phyloP scores from a whole-genome alignment of 1,284 basidiomycete genomes.

The Anthracocystis walkeri region DNA sequence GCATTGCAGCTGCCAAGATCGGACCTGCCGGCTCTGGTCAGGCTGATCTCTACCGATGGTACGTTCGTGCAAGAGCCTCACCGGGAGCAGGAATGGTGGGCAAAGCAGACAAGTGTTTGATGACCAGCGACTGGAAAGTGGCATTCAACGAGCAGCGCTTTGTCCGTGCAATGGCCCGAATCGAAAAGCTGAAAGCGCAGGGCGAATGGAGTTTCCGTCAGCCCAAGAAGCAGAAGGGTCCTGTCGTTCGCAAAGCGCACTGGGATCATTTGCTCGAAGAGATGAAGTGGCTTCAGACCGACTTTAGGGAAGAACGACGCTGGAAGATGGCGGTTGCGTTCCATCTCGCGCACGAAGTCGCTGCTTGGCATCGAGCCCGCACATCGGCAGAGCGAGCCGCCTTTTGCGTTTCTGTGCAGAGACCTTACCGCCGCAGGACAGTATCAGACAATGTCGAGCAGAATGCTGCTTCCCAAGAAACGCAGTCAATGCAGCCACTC shows the following conservation, averaged over 20 bases:
- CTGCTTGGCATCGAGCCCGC: constrained; percentile 86
- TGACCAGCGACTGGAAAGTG: constrained; percentile 67
- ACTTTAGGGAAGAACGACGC: constrained; percentile 90
- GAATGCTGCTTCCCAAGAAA: constrained; percentile 14
- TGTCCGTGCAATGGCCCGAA: constrained; percentile 82
- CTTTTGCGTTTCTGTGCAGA: constrained; percentile 73
- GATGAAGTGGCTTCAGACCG: constrained; percentile 97
- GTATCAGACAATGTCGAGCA: constrained; percentile 42
- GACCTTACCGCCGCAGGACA: constrained; percentile 29
- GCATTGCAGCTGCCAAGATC: constrained; percentile 39
- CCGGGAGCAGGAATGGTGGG: constrained; percentile 66
- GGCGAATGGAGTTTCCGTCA: constrained; percentile 93
- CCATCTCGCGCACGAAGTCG: constrained; percentile 83
- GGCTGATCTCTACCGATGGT: constrained; percentile 65
- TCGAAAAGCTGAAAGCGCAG: constrained; percentile 84
- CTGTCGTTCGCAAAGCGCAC: constrained; percentile 84
- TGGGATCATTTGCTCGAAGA: constrained; percentile 98
- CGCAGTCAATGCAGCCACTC: background rate
- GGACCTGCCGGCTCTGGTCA: constrained; percentile 59
- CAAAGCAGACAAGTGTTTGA: constrained; percentile 67
- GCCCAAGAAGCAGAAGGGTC: constrained; percentile 90
- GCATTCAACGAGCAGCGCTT: constrained; percentile 68
- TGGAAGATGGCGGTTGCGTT: constrained; percentile 92
- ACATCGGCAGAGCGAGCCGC: constrained; percentile 76
- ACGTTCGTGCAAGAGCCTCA: constrained; percentile 62